phyloP scores from a whole-genome alignment of 306 rosid species.

The Myrica gale region DNA sequence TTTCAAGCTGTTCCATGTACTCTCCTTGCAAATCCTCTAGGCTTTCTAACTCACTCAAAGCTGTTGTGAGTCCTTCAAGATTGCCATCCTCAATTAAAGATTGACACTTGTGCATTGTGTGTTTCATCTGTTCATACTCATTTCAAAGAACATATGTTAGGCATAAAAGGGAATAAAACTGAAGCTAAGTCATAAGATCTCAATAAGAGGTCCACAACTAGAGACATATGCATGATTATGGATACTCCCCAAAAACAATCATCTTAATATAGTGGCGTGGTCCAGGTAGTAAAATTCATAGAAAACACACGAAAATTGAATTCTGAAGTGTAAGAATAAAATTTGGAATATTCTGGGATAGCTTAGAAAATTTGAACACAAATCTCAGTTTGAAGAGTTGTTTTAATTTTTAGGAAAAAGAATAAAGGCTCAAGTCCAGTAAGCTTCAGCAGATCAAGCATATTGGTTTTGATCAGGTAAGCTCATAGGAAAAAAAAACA shows the following conservation, averaged over 20 bases:
- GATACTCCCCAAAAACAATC: neutral
- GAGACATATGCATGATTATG: neutral
- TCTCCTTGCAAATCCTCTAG: slow-evolving; percentile 73
- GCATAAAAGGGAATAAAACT: neutral
- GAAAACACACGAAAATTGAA: neutral
- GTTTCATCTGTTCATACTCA: slow-evolving; percentile 65
- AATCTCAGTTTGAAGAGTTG: no score
- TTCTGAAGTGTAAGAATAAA: no score
- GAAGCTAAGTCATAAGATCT: neutral
- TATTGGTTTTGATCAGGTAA: neutral
- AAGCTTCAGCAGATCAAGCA: neutral
- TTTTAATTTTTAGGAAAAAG: no score
- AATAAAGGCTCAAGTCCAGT: neutral
- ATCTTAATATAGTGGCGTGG: neutral
- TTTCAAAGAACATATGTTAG: slow-evolving; percentile 14
- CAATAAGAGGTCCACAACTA: neutral
- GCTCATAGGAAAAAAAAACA: neutral
- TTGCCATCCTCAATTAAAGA: slow-evolving; percentile 60
- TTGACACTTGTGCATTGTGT: slow-evolving; percentile 55
- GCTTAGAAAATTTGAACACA: no score
- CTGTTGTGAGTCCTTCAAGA: slow-evolving; percentile 58
- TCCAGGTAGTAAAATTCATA: neutral
- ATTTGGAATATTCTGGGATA: no score
- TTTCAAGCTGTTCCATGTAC: slow-evolving; percentile 71
- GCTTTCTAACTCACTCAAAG: slow-evolving; percentile 66